phyloP scores from a whole-genome alignment of 176 grass and related monocot genomes.

The Eleusine coracana region DNA sequence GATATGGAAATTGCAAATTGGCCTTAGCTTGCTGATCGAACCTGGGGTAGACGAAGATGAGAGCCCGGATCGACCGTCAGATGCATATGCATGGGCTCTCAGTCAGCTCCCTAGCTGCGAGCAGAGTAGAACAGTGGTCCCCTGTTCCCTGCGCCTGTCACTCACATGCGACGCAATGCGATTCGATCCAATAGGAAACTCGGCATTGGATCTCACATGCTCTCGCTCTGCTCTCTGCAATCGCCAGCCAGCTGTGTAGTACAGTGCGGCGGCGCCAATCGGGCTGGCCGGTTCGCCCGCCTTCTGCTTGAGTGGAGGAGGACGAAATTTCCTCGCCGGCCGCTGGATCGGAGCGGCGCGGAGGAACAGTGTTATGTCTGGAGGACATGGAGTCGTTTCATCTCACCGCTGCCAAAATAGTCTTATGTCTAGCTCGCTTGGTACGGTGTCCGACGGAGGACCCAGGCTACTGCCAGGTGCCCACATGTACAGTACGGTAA shows the following conservation, averaged over 20 bases:
- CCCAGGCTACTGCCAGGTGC: background rate
- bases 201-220: constrained; percentile 29
- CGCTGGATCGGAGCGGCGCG: background rate
- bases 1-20: background rate
- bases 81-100: background rate
- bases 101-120: background rate
- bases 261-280: background rate
- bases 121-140: background rate
- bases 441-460: background rate
- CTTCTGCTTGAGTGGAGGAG: background rate
- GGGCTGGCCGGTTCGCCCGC: too few species aligned
- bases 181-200: constrained; percentile 19
- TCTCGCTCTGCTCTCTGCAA: background rate
- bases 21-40: background rate
- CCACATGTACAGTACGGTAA: background rate
- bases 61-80: background rate
- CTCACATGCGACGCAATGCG: background rate
- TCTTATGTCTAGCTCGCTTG: background rate
- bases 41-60: background rate
- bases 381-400: background rate
- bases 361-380: constrained; percentile 7
- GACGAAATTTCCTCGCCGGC: background rate
- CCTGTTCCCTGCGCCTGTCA: background rate
- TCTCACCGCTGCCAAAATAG: background rate
- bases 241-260: background rate